Conservation (phyloP, 176 grass and related monocot genomes). For the Carex scoparia region DNA sequence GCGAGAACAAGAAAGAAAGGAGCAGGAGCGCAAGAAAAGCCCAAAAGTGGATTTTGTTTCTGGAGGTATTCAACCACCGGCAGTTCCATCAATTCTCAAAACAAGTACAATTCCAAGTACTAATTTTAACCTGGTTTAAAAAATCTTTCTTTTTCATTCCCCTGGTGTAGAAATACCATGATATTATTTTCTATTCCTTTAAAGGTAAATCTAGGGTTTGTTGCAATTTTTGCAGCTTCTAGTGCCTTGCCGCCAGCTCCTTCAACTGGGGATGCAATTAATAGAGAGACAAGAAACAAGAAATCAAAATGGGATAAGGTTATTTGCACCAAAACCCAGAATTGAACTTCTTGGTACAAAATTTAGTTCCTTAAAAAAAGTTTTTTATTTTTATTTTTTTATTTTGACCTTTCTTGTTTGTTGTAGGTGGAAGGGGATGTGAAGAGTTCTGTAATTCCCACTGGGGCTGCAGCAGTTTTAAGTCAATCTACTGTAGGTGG, state of each 20-base stretch:
- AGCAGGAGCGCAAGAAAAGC: slow-evolving; percentile 77
- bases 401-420: slow-evolving; percentile 25
- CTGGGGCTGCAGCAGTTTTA: slow-evolving; percentile 49
- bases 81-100: slow-evolving; percentile 42
- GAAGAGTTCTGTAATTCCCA: slow-evolving; percentile 38
- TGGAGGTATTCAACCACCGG: slow-evolving; percentile 49
- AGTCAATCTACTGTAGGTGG: slow-evolving; percentile 62
- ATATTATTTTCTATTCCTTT: background rate
- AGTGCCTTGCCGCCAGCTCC: slow-evolving; percentile 28
- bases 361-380: background rate
- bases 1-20: slow-evolving; percentile 79
- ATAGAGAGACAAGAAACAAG: slow-evolving; percentile 72
- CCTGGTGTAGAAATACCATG: background rate
- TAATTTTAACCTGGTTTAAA: background rate
- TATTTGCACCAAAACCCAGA: background rate
- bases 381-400: background rate
- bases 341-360: background rate
- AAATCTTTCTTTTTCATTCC: background rate
- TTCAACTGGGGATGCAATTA: slow-evolving; percentile 33
- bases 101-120: slow-evolving; percentile 45
- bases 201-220: no score
- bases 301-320: slow-evolving; percentile 99
- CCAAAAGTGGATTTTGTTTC: slow-evolving; percentile 72
- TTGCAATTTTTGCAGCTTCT: slow-evolving; percentile 8
- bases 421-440: slow-evolving; percentile 72